A percentile compares a stretch with the other conserved stretches of the same genome.
These are phyloP conservation scores for Boletus calvinii DNA, from an alignment of 1,284 basidiomycete genomes.

Conservation along the genomic window DNA sequence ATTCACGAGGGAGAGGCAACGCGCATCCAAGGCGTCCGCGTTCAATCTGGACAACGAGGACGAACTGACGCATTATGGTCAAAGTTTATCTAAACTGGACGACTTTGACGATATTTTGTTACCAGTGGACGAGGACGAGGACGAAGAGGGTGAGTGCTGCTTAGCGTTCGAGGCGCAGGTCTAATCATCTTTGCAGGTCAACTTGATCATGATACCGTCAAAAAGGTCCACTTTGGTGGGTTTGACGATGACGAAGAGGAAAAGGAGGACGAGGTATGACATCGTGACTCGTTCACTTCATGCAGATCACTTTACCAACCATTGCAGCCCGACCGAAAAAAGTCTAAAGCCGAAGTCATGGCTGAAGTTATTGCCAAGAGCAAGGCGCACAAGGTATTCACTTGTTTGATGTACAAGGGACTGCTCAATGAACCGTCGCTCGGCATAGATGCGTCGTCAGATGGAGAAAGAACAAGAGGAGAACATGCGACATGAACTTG, in stretches of 20 bases:
- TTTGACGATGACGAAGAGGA: slow-evolving; percentile 77
- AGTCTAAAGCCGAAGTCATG: slow-evolving; percentile 96
- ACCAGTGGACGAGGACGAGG: slow-evolving; percentile 69
- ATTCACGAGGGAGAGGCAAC: slow-evolving; percentile 88
- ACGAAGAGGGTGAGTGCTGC: slow-evolving; percentile 39
- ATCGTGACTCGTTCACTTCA: too few species aligned
- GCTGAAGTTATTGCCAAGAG: slow-evolving; percentile 97
- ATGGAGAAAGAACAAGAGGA: slow-evolving; percentile 86
- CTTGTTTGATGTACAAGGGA: not conserved
- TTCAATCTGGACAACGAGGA: slow-evolving; percentile 94
- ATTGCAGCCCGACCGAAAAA: slow-evolving; percentile 72
- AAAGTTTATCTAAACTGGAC: slow-evolving; percentile 80
- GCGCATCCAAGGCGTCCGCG: slow-evolving; percentile 71
- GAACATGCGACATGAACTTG: slow-evolving; percentile 84
- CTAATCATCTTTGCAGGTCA: slow-evolving; percentile 44
- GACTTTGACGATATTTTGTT: slow-evolving; percentile 85
- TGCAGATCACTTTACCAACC: slow-evolving; percentile 7
- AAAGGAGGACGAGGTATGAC: slow-evolving; percentile 50
- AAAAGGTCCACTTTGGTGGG: slow-evolving; percentile 80
- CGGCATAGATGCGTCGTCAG: slow-evolving; percentile 75
- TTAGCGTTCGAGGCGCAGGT: slow-evolving; percentile 26
- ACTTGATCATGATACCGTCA: slow-evolving; percentile 66
- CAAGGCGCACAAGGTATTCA: slow-evolving; percentile 84
- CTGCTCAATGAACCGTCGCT: slow-evolving; percentile 1
- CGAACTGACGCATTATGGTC: slow-evolving; percentile 92